These are phyloP conservation scores for Aspergillus neotritici DNA, from an alignment of 2,329 filamentous ascomycete species.

Conservation along the genomic window DNA sequence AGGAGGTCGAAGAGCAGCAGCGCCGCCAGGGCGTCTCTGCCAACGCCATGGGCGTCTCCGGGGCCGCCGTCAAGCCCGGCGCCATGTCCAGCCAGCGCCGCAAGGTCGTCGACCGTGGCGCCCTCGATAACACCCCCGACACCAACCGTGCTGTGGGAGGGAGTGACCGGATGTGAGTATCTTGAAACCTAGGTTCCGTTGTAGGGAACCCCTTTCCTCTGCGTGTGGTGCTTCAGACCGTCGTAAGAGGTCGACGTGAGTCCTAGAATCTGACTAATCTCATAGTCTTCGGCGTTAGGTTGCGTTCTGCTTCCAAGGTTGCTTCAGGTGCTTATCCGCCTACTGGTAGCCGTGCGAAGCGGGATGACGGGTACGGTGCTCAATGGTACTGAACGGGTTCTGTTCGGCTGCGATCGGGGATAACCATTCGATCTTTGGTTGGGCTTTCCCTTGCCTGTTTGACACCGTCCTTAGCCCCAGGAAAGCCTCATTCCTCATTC, in stretches of 20 bases:
- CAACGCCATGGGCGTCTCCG: slow-evolving; percentile 47
- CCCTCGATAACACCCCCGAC: slow-evolving; percentile 64
- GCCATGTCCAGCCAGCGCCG: slow-evolving; percentile 71
- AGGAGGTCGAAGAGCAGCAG: slow-evolving; percentile 70
- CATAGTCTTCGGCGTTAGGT: slow-evolving; percentile 79
- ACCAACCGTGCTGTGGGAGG: slow-evolving; percentile 70
- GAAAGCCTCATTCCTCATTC: slow-evolving; percentile 15
- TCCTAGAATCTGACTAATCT: slow-evolving; percentile 73
- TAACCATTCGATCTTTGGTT: slow-evolving; percentile 19
- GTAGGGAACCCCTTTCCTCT: slow-evolving; percentile 74
- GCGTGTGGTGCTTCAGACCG: slow-evolving; percentile 73
- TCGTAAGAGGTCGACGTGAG: slow-evolving; percentile 62
- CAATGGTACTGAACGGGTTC: slow-evolving; percentile 39
- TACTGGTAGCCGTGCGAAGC: slow-evolving; percentile 49
- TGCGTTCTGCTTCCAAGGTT: slow-evolving; percentile 75
- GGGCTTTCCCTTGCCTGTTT: slow-evolving; percentile 6
- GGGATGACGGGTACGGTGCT: slow-evolving; percentile 48
- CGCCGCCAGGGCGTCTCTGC: slow-evolving; percentile 63
- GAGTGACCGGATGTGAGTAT: slow-evolving; percentile 95
- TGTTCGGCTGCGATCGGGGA: slow-evolving; percentile 25
- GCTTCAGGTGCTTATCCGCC: slow-evolving; percentile 45
- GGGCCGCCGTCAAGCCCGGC: slow-evolving; percentile 62
- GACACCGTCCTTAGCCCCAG: slow-evolving; percentile 15
- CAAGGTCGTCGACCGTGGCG: slow-evolving; percentile 71
- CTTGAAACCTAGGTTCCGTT: slow-evolving; percentile 63